phyloP scores from a whole-genome alignment of 2,329 filamentous ascomycete genomes.

The Nigrospora oryzae region DNA sequence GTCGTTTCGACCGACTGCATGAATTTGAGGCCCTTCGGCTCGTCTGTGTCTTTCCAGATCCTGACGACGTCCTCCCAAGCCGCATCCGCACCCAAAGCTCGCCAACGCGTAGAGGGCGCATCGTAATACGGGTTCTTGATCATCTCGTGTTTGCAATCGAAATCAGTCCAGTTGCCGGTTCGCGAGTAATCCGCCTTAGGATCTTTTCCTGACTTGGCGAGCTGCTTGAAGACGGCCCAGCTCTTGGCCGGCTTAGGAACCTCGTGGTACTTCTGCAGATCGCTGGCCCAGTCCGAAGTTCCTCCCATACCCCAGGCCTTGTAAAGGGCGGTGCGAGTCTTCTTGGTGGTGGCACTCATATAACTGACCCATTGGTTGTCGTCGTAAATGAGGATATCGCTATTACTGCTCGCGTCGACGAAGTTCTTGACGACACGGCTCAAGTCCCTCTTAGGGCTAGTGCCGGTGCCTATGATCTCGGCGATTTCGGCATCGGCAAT shows the following conservation, averaged over 20 bases:
- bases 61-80: constrained; percentile 17
- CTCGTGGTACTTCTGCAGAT: constrained; percentile 13
- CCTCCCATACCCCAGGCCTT: constrained; percentile 7
- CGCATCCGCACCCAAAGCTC: constrained; percentile 8
- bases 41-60: constrained; percentile 10
- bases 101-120: constrained; percentile 12
- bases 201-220: neutral
- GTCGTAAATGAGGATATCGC: constrained; percentile 11
- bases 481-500: constrained; percentile 28
- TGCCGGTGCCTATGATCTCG: constrained; percentile 14
- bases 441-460: neutral
- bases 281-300: constrained; percentile 16
- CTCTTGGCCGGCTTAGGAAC: constrained; percentile 4
- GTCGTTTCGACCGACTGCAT: constrained; percentile 5
- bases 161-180: constrained; percentile 7
- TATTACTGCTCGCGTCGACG: constrained; percentile 5
- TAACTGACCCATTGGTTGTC: constrained; percentile 6
- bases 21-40: constrained; percentile 4
- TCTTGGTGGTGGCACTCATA: constrained; percentile 7
- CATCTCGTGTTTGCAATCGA: neutral
- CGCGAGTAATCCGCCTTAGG: constrained; percentile 1
- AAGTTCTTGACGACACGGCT: constrained; percentile 4
- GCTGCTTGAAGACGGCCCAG: constrained; percentile 8
- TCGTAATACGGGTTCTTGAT: neutral
- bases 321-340: constrained; percentile 5